A percentile compares a stretch with the other conserved stretches of the same genome.
Conservation (phyloP, 805 yeast species). For the Cyberlindnera samutprakarnensis region DNA sequence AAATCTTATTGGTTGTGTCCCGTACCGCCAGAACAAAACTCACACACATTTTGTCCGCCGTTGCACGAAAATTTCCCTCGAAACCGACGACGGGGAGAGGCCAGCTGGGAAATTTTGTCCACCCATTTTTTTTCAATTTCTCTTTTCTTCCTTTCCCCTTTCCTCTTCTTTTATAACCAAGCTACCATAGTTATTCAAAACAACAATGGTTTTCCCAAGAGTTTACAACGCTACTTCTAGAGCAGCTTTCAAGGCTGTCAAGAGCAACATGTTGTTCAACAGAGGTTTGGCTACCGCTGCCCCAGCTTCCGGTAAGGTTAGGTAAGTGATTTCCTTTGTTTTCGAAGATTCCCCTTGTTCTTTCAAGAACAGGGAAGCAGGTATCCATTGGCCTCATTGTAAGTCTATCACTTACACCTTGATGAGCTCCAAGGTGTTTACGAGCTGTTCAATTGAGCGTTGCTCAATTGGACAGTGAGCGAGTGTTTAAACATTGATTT, state of each 20-base stretch:
- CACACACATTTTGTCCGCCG: constrained; percentile 3
- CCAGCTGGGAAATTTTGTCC: neutral
- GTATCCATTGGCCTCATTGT: too few species aligned
- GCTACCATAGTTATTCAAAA: too few species aligned
- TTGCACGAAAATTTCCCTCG: constrained; percentile 1
- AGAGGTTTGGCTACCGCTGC: constrained; percentile 78
- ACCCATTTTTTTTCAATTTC: neutral
- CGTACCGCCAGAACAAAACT: constrained; percentile 1
- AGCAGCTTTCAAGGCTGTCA: constrained; percentile 84
- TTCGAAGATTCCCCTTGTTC: too few species aligned
- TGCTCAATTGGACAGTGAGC: too few species aligned
- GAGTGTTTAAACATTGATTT: too few species aligned
- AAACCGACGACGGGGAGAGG: neutral
- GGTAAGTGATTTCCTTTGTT: constrained; percentile 54
- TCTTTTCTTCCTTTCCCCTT: neutral
- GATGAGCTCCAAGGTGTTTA: too few species aligned
- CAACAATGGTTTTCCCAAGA: constrained; percentile 44
- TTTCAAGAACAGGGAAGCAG: too few species aligned
- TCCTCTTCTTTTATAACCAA: neutral
- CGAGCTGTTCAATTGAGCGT: too few species aligned
- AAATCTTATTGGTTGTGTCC: too few species aligned
- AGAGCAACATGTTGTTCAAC: constrained; percentile 67
- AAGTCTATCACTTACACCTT: too few species aligned
- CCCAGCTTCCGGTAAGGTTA: constrained; percentile 74
- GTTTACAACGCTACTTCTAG: constrained; percentile 62